Conservation (phyloP, 495 filamentous ascomycete species). For the Tuber umbilicatum region DNA sequence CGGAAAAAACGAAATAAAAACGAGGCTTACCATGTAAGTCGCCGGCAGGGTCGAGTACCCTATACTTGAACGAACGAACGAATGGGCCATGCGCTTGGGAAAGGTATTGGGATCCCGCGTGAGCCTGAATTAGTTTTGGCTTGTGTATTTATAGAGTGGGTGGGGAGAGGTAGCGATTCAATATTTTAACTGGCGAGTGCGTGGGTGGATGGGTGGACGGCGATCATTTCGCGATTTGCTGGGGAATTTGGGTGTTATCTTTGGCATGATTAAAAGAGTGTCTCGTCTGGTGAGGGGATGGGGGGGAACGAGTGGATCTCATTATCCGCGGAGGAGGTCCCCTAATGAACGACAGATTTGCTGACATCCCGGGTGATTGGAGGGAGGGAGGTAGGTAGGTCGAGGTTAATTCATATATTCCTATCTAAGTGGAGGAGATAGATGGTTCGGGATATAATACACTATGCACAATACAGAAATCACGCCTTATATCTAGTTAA, state of each 20-base stretch:
- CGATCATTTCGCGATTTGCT: neutral
- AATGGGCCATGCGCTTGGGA: neutral
- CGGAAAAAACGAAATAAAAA: neutral
- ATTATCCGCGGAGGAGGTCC: neutral
- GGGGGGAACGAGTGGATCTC: neutral
- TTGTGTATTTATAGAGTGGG: neutral
- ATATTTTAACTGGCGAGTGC: neutral
- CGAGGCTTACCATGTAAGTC: neutral
- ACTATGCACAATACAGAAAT: neutral
- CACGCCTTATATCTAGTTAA: neutral
- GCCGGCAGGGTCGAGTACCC: neutral
- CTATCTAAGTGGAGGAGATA: neutral
- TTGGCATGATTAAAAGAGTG: neutral
- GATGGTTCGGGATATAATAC: neutral
- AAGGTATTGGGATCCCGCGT: neutral
- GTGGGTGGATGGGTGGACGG: neutral
- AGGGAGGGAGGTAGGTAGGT: neutral
- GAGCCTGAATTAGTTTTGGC: neutral
- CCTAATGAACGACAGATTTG: neutral
- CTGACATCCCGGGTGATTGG: neutral
- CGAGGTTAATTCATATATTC: too few species aligned
- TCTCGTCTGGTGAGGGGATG: neutral
- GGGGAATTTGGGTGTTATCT: neutral
- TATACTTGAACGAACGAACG: neutral
- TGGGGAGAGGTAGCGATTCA: neutral